These are phyloP conservation scores for Pyrenula aspistea DNA, from an alignment of 495 filamentous ascomycete genomes.

Conservation along the genomic window DNA sequence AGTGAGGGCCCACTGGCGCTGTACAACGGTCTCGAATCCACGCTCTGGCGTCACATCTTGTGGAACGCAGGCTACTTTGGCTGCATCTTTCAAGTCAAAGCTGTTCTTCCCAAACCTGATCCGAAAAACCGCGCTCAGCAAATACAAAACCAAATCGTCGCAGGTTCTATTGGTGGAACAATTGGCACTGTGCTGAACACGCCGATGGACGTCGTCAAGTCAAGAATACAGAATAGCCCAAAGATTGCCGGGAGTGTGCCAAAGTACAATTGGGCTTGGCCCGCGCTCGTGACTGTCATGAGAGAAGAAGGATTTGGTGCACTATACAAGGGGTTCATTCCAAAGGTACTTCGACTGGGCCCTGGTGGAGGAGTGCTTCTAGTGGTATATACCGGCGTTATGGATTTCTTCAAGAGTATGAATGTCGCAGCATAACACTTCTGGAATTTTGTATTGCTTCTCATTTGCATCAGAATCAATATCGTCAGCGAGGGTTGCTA, in stretches of 20 bases:
- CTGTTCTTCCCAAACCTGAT: conserved; percentile 62
- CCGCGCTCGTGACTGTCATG: conserved; percentile 69
- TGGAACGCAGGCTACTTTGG: conserved; percentile 99
- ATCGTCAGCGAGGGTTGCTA: too few species aligned
- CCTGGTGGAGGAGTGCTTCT: conserved; percentile 85
- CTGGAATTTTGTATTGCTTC: too few species aligned
- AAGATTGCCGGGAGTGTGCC: conserved; percentile 65
- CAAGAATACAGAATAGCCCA: conserved; percentile 84
- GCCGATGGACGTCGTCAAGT: conserved; percentile 96
- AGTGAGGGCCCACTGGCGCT: conserved; percentile 77
- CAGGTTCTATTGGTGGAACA: conserved; percentile 78
- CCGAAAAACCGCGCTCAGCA: conserved; percentile 61
- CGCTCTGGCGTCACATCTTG: conserved; percentile 90
- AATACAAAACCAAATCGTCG: conserved; percentile 75
- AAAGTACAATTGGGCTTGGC: conserved; percentile 99
- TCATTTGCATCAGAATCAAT: too few species aligned
- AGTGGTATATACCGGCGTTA: conserved; percentile 85
- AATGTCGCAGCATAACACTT: conserved; percentile 16
- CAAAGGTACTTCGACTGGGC: conserved; percentile 83
- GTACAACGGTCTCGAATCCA: conserved; percentile 94
- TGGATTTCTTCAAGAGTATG: conserved; percentile 75
- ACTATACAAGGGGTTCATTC: conserved; percentile 94
- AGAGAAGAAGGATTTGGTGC: conserved; percentile 88
- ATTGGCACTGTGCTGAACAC: conserved; percentile 92
- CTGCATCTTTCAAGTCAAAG: conserved; percentile 90